These are phyloP conservation scores for Gomphus sp. DNA, from an alignment of 1,284 basidiomycete species.

Conservation along the genomic window DNA sequence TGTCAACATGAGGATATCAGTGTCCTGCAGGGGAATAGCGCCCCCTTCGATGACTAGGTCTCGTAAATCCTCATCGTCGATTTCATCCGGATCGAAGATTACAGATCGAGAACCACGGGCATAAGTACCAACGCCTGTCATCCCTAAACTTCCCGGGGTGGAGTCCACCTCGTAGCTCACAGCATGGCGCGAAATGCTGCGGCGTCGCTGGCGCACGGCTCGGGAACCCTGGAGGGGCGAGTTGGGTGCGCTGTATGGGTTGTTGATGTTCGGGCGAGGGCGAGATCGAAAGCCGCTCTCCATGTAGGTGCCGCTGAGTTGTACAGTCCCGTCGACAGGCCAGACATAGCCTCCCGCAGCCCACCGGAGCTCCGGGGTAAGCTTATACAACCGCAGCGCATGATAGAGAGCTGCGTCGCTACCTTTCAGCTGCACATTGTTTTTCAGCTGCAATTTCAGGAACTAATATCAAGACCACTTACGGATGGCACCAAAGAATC, in stretches of 20 bases:
- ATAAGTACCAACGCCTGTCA: neutral
- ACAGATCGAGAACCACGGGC: conserved; percentile 1
- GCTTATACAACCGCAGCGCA: conserved; percentile 65
- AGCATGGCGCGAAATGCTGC: conserved; percentile 5
- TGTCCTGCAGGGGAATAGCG: conserved; percentile 50
- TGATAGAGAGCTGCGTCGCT: conserved; percentile 67
- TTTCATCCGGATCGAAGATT: conserved; percentile 25
- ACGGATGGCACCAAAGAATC: conserved; percentile 63
- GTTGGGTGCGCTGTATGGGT: conserved; percentile 17
- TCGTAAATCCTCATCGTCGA: conserved; percentile 40
- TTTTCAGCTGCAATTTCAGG: neutral
- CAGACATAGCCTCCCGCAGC: conserved; percentile 73
- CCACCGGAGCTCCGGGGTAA: conserved; percentile 66
- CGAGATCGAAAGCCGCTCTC: conserved; percentile 19
- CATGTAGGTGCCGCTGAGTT: conserved; percentile 44
- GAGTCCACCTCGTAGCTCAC: conserved; percentile 30
- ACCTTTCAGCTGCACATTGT: conserved; percentile 52
- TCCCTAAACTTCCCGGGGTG: conserved; percentile 14
- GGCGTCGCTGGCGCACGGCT: conserved; percentile 17
- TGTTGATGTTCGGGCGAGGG: conserved; percentile 13
- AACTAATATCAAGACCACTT: conserved; percentile 21
- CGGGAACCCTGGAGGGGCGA: conserved; percentile 14
- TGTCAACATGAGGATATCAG: conserved; percentile 52
- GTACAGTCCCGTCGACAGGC: conserved; percentile 62
- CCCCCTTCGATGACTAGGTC: conserved; percentile 56